Evolutionary conservation across 441 rosid species (phyloP).

Genomic region (Cnidoscolus chayamansa): DNA sequence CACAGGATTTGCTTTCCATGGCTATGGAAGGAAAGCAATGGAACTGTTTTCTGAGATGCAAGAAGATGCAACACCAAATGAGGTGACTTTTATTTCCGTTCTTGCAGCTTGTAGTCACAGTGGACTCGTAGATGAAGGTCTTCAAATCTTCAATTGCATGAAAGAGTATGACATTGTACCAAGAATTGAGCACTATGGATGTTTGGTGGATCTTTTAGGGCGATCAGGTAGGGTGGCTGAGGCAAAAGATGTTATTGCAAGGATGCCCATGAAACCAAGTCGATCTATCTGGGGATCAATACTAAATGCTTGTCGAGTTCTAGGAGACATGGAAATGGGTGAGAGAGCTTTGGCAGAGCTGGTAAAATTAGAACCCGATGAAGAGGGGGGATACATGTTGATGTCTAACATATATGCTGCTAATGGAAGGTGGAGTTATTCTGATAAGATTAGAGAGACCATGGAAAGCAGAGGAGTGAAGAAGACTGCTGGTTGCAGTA

Average conservation of each 20-base stretch:
- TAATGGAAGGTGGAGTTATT: constrained; percentile 38
- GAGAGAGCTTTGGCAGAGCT: constrained; percentile 45
- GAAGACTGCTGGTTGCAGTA: constrained; percentile 52
- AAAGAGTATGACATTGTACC: constrained; percentile 44
- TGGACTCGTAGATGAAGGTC: constrained; percentile 50
- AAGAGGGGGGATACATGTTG: constrained; percentile 52
- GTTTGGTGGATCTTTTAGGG: constrained; percentile 56
- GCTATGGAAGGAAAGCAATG: constrained; percentile 46
- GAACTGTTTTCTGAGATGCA: constrained; percentile 48
- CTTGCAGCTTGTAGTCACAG: constrained; percentile 56
- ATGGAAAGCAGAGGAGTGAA: constrained; percentile 48
- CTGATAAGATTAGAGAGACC: constrained; percentile 39
- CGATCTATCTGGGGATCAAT: constrained; percentile 52
- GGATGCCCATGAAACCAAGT: constrained; percentile 49
- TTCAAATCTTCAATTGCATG: constrained; percentile 37
- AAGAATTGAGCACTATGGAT: constrained; percentile 50
- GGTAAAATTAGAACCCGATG: constrained; percentile 47
- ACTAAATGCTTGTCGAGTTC: constrained; percentile 41
- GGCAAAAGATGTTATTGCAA: constrained; percentile 38
- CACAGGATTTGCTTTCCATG: constrained; percentile 53
- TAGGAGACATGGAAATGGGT: constrained; percentile 44
- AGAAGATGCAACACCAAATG: constrained; percentile 35
- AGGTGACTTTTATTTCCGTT: constrained; percentile 47
- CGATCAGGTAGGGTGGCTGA: constrained; percentile 49
- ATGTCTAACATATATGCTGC: constrained; percentile 51